Percentiles rank a stretch among this genome's conserved stretches.
Conservation (phyloP, 306 rosid species). For the Clitoria ternatea region DNA sequence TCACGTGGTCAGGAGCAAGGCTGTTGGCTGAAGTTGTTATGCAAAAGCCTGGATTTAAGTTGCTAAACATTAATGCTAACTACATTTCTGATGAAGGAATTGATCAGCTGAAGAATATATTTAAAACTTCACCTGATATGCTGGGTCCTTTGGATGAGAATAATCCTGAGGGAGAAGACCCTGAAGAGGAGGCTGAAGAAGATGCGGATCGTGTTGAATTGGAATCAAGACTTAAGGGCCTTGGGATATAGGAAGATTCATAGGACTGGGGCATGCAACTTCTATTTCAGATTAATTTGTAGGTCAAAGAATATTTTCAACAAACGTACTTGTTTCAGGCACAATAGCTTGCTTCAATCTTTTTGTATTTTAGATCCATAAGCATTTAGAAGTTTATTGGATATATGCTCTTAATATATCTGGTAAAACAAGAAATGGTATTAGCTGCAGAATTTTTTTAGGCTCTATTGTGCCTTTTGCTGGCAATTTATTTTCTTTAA, state of each 20-base stretch:
- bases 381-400: conserved; percentile 18
- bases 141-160: conserved; percentile 88
- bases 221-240: conserved; percentile 68
- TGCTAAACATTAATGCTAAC: conserved; percentile 61
- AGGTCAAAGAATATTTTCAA: conserved; percentile 24
- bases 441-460: conserved; percentile 7
- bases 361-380: conserved; percentile 34
- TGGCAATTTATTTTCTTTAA: background rate
- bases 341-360: conserved; percentile 21
- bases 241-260: conserved; percentile 51
- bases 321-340: conserved; percentile 20
- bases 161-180: conserved; percentile 76
- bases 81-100: conserved; percentile 81
- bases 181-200: conserved; percentile 55
- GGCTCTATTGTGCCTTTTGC: background rate
- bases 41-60: conserved; percentile 69
- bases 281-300: conserved; percentile 25
- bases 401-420: conserved; percentile 25
- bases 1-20: conserved; percentile 78
- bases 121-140: conserved; percentile 48
- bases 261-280: conserved; percentile 23
- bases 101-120: conserved; percentile 53
- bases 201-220: conserved; percentile 55
- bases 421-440: conserved; percentile 26
- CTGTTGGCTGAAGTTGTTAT: conserved; percentile 66